These are phyloP conservation scores for Didymella glomerata DNA, from an alignment of 2,329 filamentous ascomycete species.

Conservation along the genomic window DNA sequence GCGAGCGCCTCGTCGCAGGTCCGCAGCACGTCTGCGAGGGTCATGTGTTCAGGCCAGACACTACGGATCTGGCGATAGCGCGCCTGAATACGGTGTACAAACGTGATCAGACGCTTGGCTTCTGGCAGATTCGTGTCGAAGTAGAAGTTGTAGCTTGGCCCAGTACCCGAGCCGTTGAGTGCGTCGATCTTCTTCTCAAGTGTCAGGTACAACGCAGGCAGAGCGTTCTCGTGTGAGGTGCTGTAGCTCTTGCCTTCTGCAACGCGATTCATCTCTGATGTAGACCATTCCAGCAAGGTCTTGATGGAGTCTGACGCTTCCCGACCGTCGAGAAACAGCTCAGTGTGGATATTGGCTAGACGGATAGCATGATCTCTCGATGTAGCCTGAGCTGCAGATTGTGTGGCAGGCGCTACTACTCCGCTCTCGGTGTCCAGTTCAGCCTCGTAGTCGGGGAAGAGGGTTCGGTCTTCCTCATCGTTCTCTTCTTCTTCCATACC, in stretches of 20 bases:
- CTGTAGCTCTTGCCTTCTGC: constrained; percentile 37
- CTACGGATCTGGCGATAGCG: constrained; percentile 75
- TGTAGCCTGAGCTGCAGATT: constrained; percentile 23
- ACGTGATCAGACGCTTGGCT: constrained; percentile 73
- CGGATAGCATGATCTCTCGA: constrained; percentile 47
- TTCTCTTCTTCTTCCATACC: constrained; percentile 81
- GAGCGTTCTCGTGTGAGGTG: constrained; percentile 58
- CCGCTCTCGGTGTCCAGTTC: constrained; percentile 52
- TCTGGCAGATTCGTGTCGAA: constrained; percentile 79
- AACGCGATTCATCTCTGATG: constrained; percentile 39
- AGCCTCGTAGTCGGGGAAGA: constrained; percentile 82
- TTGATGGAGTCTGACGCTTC: constrained; percentile 39
- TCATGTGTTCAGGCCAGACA: constrained; percentile 75
- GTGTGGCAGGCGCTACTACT: background rate
- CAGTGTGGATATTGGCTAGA: constrained; percentile 45
- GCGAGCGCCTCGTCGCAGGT: constrained; percentile 79
- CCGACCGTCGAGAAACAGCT: constrained; percentile 39
- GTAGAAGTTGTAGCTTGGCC: constrained; percentile 82
- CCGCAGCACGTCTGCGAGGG: constrained; percentile 78
- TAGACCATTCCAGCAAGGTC: constrained; percentile 43
- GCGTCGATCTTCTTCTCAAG: constrained; percentile 67
- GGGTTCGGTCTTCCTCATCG: constrained; percentile 77
- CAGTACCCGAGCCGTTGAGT: constrained; percentile 44
- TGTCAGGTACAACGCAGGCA: constrained; percentile 72
- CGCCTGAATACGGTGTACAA: constrained; percentile 73